Percentiles rank a stretch among this genome's conserved stretches.
These are phyloP conservation scores for Corynascus novoguineensis DNA, from an alignment of 495 filamentous ascomycete species.

Conservation along the genomic window DNA sequence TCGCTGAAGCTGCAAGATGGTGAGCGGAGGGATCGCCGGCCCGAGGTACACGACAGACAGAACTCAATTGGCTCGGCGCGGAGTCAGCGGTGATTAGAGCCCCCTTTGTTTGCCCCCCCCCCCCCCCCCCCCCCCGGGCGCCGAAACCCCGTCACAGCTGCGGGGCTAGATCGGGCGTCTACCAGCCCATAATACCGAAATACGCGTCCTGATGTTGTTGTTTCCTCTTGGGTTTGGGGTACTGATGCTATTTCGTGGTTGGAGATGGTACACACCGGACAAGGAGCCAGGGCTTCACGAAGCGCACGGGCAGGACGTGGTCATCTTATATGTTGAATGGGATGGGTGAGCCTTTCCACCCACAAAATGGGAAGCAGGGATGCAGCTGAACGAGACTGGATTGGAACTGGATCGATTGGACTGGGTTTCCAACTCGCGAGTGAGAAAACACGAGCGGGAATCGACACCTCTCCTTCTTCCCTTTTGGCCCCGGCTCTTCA, in stretches of 20 bases:
- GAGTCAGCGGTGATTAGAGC: conserved; percentile 38
- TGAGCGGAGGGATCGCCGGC: conserved; percentile 42
- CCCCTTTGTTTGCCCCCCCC: background rate
- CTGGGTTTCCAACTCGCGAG: background rate
- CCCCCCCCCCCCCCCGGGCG: too few species aligned
- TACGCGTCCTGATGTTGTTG: background rate
- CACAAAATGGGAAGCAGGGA: background rate
- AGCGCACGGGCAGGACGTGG: background rate
- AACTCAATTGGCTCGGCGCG: conserved; percentile 46
- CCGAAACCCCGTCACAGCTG: too few species aligned
- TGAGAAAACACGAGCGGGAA: background rate
- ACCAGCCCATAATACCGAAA: background rate
- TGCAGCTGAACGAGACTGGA: background rate
- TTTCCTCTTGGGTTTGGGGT: background rate
- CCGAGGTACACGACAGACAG: conserved; percentile 45
- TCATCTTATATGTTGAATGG: background rate
- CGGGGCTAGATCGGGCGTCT: background rate
- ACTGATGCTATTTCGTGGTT: background rate
- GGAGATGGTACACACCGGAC: background rate
- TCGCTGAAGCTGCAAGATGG: conserved; percentile 76
- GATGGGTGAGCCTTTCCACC: background rate
- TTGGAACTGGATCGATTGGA: background rate
- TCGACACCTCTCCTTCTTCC: background rate
- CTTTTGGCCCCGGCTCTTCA: background rate
- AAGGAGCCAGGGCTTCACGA: background rate